phyloP scores from a whole-genome alignment of 352 stramenopile genomes.

The Pythium volutum region DNA sequence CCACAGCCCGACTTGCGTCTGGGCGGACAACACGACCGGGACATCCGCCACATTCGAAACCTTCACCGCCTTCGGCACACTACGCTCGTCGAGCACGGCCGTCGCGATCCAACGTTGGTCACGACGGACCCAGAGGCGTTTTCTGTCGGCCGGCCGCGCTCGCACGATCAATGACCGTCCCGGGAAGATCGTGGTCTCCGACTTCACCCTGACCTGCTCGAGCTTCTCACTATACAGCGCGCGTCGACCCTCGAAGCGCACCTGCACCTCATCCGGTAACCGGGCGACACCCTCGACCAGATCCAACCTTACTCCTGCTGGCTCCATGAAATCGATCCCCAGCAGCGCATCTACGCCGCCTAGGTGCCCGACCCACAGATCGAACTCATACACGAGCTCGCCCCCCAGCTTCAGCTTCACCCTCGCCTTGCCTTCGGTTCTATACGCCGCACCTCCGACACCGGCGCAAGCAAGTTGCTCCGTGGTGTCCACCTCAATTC shows the following conservation, averaged over 20 bases:
- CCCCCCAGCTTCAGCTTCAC: slow-evolving; percentile 18
- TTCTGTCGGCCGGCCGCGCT: neutral
- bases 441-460: slow-evolving; percentile 5
- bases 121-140: slow-evolving; percentile 11
- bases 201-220: slow-evolving; percentile 5
- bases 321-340: slow-evolving; percentile 16
- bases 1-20: slow-evolving; percentile 12
- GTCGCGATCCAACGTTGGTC: slow-evolving; percentile 7
- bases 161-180: neutral
- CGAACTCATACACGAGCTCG: slow-evolving; percentile 14
- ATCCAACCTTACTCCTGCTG: slow-evolving; percentile 19
- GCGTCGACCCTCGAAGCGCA: slow-evolving; percentile 8
- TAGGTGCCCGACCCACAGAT: slow-evolving; percentile 10
- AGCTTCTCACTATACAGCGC: slow-evolving; percentile 14
- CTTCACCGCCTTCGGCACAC: neutral
- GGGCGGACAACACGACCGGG: neutral
- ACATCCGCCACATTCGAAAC: slow-evolving; percentile 8
- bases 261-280: slow-evolving; percentile 10
- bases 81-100: neutral
- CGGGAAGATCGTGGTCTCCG: slow-evolving; percentile 1
- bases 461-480: neutral
- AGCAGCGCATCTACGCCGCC: slow-evolving; percentile 6
- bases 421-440: slow-evolving; percentile 2
- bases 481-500: slow-evolving; percentile 2
- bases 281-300: slow-evolving; percentile 10